Percentiles rank a stretch among this genome's conserved stretches.
Evolutionary conservation across 306 rosid genomes (phyloP).

Genomic region (Coriaria nepalensis): DNA sequence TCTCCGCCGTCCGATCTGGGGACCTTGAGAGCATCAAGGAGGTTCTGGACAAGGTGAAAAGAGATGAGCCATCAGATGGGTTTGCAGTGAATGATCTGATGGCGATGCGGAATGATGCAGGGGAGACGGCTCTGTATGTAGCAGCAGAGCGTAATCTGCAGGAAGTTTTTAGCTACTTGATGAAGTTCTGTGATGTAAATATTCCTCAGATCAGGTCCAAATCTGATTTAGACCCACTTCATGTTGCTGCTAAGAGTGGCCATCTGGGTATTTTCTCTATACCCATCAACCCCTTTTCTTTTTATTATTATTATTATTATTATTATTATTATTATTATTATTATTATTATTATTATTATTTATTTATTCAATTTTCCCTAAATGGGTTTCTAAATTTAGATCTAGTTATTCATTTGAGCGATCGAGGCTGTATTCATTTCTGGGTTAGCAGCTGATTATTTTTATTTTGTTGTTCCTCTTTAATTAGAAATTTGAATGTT

Average conservation of each 20-base stretch:
- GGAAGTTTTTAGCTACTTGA: conserved; percentile 50
- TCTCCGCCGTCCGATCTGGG: conserved; percentile 69
- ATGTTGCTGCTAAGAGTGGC: conserved; percentile 78
- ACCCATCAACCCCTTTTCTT: not conserved
- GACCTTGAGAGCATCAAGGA: conserved; percentile 42
- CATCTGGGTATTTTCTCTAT: conserved; percentile 42
- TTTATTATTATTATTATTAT: not conserved
- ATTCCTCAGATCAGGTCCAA: conserved; percentile 66
- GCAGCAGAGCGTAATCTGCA: conserved; percentile 54
- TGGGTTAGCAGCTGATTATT: too few relatives aligned
- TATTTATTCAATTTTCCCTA: too few relatives aligned
- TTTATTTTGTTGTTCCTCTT: too few relatives aligned
- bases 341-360: too few relatives aligned
- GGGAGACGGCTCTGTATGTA: conserved; percentile 58
- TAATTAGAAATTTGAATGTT: too few relatives aligned
- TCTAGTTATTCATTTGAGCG: too few relatives aligned
- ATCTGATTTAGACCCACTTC: conserved; percentile 74
- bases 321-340: too few relatives aligned
- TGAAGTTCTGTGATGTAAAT: conserved; percentile 33
- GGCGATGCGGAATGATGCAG: conserved; percentile 73
- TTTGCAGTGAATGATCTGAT: conserved; percentile 43
- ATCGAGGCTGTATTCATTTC: too few relatives aligned
- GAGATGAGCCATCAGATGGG: conserved; percentile 34
- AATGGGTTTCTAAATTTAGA: too few relatives aligned
- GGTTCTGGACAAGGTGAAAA: conserved; percentile 32